Base-by-base conservation (phyloP, 2,329 filamentous ascomycete species). In the Nemania serpens region DNA sequence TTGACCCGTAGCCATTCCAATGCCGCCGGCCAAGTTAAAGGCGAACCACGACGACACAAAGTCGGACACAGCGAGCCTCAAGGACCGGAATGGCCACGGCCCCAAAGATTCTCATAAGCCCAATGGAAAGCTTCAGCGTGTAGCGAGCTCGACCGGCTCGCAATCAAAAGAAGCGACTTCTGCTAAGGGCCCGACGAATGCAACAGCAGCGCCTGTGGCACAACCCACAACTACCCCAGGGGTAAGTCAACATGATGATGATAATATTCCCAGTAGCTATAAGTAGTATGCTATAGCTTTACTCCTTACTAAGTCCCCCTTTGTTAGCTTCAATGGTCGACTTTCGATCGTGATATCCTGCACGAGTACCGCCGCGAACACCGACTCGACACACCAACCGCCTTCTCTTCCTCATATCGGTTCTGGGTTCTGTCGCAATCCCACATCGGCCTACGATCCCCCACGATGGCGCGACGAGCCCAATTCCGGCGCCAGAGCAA, bases 321-420 rank as follows among this genome's bases (percentile, higher is more conserved):
- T 41, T 22, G 42, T 43, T 64, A 87, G 84, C 75, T 87, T 33
- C 79, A 88, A 72, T 93, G 90, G 90, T 77, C 83, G 17, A 83
- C 84, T 2, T 88, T 91, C 69, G 86, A 91, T 33, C 79, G 86
- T 62, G 78, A 85, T 50, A 79, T 90, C 49, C 85, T 95, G 51
- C 89, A 93, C 72, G 82, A 84, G 66, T 95, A 95, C 80, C 86
- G 90, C 65, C 85, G 89, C 72, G 84, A 89, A 66, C 88, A 93
- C 78, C 84, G 84, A 61, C 82, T 95, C 70, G 83, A 85, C 70
- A 88, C 87, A 0, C 88, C 91, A 12, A 85, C 88, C 39, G 84
- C 89, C 60, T 94, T 91, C 76, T 83, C 80, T 58, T 85, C 81
- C 68, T 81, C 84, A 45, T 88, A 86, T 74, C 84, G 86, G 70